Base-by-base conservation (phyloP, 2,329 filamentous ascomycete genomes). In the Onygenales sp. region DNA sequence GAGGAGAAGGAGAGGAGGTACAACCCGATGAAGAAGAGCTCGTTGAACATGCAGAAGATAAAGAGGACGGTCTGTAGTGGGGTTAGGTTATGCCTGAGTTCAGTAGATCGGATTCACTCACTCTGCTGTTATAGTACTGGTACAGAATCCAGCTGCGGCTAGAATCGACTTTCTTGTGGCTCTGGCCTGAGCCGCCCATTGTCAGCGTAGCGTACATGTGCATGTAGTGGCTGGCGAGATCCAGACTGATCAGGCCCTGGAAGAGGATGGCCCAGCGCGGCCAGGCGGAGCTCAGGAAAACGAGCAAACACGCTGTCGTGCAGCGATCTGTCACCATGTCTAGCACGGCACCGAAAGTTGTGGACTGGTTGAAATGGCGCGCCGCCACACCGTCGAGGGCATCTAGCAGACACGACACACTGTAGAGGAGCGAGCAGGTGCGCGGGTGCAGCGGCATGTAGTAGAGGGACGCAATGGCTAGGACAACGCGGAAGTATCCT, bases 271-370 rank as follows among this genome's bases (percentile, higher is more conserved):
- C 85, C 86, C 89, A 97, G 54, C 91, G 83, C 4, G 93, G 93
- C 74, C 95, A 98, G 17, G 93, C 93, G 11, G 89, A 94, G 42
- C 88, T 89, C 57, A 98, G 75, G 76, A 97, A 98, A 49, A 97
- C 91, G 48, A 98, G 82, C 62, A 98, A 75, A 71, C 93, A 98
- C 2, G 92, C 85, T 2, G 93, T 98, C 33, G 92, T 97, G 77
- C 93, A 97, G 56, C 93, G 86, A 72, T 98, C 93, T 14, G 93
- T 98, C 57, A 98, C 92, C 93, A 98, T 98, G 75, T 98, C 93
- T 58, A 98, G 80, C 36, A 98, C 92, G 34, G 92, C 93, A 58
- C 93, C 93, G 69, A 98, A 98, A 59, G 87, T 87, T 52, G 93
- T 97, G 39, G 88, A 92, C 72, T 98, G 93, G 64, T 95, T 83